Evolutionary conservation across 1,284 basidiomycete genomes (phyloP).

Genomic region (Heterobasidion irregulare): DNA sequence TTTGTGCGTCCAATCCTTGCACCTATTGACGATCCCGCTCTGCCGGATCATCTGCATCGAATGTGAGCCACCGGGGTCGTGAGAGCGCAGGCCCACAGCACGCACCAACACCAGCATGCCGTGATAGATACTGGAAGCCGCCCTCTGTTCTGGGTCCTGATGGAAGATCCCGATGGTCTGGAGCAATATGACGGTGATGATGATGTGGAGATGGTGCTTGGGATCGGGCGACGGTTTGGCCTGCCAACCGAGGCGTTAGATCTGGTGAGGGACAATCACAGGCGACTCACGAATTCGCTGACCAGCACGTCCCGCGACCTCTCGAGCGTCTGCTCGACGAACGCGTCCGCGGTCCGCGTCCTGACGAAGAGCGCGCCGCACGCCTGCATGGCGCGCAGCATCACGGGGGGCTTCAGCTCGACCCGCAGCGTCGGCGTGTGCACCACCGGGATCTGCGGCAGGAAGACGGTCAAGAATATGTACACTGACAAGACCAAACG

Average conservation of each 20-base stretch:
- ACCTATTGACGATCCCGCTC: conserved; percentile 34
- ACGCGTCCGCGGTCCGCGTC: conserved; percentile 21
- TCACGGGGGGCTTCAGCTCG: conserved; percentile 38
- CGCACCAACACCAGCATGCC: conserved; percentile 28
- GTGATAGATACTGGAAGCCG: conserved; percentile 26
- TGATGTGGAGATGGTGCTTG: conserved; percentile 34
- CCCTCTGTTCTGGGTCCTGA: conserved; percentile 21
- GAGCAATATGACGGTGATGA: conserved; percentile 27
- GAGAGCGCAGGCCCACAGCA: background rate
- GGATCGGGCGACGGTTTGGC: conserved; percentile 28
- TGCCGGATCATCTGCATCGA: conserved; percentile 46
- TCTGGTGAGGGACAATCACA: background rate
- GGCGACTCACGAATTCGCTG: conserved; percentile 22
- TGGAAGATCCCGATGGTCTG: conserved; percentile 30
- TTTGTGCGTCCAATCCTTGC: conserved; percentile 35
- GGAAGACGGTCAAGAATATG: conserved; percentile 45
- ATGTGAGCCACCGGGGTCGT: conserved; percentile 1
- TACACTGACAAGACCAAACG: conserved; percentile 27
- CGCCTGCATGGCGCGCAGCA: conserved; percentile 39
- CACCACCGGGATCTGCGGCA: conserved; percentile 44
- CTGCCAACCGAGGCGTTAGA: conserved; percentile 18
- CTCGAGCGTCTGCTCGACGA: conserved; percentile 20
- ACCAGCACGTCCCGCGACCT: conserved; percentile 22
- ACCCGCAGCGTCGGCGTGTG: conserved; percentile 42
- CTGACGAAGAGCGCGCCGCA: conserved; percentile 28